A percentile compares a stretch with the other conserved stretches of the same genome.
phyloP scores from a whole-genome alignment of 78 protist genomes.

The Isochrysis galbana region DNA sequence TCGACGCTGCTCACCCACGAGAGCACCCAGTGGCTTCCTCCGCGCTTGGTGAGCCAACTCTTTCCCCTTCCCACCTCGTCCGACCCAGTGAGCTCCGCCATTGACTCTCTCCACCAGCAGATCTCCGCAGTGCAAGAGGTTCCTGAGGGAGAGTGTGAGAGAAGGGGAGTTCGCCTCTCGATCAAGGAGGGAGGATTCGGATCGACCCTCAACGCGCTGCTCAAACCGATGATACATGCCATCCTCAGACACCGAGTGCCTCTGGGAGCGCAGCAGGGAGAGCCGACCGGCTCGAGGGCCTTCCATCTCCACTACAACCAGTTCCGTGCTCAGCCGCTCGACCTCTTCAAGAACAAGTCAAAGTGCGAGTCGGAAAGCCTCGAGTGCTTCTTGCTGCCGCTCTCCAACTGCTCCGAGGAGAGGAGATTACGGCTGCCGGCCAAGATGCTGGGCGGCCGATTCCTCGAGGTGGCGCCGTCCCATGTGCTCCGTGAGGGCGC shows the following conservation, averaged over 20 bases:
- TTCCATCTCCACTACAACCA: not conserved
- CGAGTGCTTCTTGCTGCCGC: not conserved
- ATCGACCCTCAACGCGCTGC: not conserved
- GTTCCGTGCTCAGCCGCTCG: not conserved
- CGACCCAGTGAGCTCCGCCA: not conserved
- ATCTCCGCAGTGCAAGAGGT: not conserved
- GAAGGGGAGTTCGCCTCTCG: not conserved
- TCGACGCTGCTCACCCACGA: not conserved
- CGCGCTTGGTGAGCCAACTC: too few species aligned
- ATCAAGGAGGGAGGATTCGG: not conserved
- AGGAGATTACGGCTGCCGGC: not conserved
- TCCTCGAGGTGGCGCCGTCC: not conserved
- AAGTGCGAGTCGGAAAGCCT: not conserved
- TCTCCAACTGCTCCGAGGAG: not conserved
- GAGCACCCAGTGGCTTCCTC: too few species aligned
- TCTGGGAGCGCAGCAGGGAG: not conserved
- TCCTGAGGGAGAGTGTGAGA: not conserved
- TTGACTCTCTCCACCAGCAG: not conserved
- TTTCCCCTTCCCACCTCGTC: not conserved
- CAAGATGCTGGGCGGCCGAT: not conserved
- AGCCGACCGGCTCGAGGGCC: not conserved
- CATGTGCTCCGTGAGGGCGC: not conserved
- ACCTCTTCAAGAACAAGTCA: not conserved
- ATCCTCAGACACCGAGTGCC: not conserved
- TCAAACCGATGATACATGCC: not conserved